Conservation (phyloP, 2,329 filamentous ascomycete genomes). For the Alternaria sp. region DNA sequence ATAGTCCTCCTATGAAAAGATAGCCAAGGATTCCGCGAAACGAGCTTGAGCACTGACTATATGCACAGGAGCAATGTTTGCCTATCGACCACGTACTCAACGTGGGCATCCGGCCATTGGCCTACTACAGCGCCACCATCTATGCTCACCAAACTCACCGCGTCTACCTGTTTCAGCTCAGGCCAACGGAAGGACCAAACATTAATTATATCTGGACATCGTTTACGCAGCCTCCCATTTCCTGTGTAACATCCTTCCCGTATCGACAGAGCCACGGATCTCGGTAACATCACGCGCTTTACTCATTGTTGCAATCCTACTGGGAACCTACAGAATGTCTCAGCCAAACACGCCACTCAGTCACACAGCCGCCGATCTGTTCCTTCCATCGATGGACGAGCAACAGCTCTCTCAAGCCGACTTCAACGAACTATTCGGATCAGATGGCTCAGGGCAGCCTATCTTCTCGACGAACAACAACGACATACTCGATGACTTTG, state of each 20-base stretch:
- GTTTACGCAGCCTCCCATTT: constrained; percentile 11
- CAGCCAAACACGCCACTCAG: constrained; percentile 17
- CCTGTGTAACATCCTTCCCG: constrained; percentile 29
- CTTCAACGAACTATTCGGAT: constrained; percentile 17
- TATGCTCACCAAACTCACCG: constrained; percentile 12
- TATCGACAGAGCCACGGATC: background rate
- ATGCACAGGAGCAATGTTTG: constrained; percentile 10
- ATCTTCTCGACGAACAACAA: constrained; percentile 11
- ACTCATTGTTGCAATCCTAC: background rate
- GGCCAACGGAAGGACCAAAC: constrained; percentile 15
- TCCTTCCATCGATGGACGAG: constrained; percentile 2
- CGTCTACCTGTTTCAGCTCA: constrained; percentile 31
- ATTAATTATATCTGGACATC: constrained; percentile 31
- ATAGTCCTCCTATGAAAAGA: background rate
- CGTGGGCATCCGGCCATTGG: constrained; percentile 13
- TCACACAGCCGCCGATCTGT: background rate
- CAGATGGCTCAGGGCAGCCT: background rate
- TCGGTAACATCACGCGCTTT: constrained; percentile 9
- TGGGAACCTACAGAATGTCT: constrained; percentile 24
- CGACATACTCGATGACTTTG: constrained; percentile 12
- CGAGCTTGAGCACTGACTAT: background rate
- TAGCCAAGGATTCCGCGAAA: background rate
- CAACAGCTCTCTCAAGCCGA: constrained; percentile 14
- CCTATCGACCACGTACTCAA: background rate
- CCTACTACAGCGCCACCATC: constrained; percentile 10